Percentiles rank a stretch among this genome's conserved stretches.
These are phyloP conservation scores for Penicillium simplicissimum DNA, from an alignment of 495 filamentous ascomycete species.

Conservation along the genomic window DNA sequence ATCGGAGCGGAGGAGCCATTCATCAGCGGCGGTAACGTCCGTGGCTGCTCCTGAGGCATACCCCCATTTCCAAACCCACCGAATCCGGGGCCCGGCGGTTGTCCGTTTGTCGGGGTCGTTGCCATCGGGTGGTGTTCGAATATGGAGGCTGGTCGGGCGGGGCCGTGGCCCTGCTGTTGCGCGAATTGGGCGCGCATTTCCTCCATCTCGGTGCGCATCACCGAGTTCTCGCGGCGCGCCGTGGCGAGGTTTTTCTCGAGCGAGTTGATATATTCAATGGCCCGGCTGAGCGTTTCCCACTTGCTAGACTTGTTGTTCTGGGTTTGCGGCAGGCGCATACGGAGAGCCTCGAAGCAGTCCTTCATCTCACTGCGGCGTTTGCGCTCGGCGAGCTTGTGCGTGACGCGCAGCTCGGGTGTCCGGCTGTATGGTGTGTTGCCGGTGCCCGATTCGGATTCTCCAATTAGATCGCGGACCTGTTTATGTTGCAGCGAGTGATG, in stretches of 20 bases:
- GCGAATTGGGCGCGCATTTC: slow-evolving; percentile 44
- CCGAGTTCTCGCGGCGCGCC: slow-evolving; percentile 48
- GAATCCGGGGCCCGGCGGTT: slow-evolving; percentile 36
- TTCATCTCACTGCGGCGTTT: slow-evolving; percentile 99
- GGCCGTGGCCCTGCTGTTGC: slow-evolving; percentile 49
- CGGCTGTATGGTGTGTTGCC: slow-evolving; percentile 81
- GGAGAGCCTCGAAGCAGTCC: slow-evolving; percentile 85
- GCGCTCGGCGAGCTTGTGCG: slow-evolving; percentile 93
- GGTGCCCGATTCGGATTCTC: slow-evolving; percentile 54
- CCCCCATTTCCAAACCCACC: slow-evolving; percentile 36
- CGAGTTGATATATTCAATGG: slow-evolving; percentile 46
- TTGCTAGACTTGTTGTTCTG: slow-evolving; percentile 95
- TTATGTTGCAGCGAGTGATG: slow-evolving; percentile 78
- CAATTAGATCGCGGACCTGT: slow-evolving; percentile 65
- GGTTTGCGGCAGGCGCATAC: slow-evolving; percentile 78
- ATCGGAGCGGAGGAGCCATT: slow-evolving; percentile 54
- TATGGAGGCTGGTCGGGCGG: slow-evolving; percentile 38
- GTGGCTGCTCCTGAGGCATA: slow-evolving; percentile 47
- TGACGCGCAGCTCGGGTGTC: slow-evolving; percentile 91
- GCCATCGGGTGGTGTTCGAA: slow-evolving; percentile 45
- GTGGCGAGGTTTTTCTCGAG: slow-evolving; percentile 38
- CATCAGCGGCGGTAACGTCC: slow-evolving; percentile 53
- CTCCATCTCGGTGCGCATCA: slow-evolving; percentile 54
- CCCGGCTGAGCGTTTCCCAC: slow-evolving; percentile 90
- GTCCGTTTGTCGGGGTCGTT: slow-evolving; percentile 39